Percentiles rank a stretch among this genome's conserved stretches.
Evolutionary conservation across 805 yeast species (phyloP).

Genomic region (Wickerhamiella cacticola): DNA sequence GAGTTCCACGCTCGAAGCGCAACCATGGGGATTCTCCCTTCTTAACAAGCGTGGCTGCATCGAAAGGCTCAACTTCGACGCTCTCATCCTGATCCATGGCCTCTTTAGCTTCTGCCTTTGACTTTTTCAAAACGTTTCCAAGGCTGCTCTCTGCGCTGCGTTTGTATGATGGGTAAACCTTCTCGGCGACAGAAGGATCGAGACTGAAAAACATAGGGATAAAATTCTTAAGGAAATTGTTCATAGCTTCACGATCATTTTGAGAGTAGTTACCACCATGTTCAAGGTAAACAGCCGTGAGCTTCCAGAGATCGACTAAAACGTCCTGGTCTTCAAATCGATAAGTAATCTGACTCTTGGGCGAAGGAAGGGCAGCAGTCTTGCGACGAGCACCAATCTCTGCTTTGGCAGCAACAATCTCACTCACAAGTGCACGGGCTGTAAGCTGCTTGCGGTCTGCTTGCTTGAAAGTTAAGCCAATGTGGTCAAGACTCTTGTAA

Average conservation of each 20-base stretch:
- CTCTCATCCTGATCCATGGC: constrained; percentile 8
- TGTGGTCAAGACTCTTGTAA: constrained; percentile 85
- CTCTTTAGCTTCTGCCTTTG: constrained; percentile 17
- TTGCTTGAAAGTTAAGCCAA: constrained; percentile 92
- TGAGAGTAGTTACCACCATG: constrained; percentile 64
- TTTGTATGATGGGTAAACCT: constrained; percentile 17
- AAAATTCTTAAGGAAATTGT: constrained; percentile 58
- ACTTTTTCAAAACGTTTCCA: constrained; percentile 39
- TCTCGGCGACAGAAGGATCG: constrained; percentile 22
- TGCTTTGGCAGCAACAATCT: constrained; percentile 80
- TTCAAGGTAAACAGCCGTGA: constrained; percentile 54
- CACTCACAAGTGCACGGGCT: constrained; percentile 79
- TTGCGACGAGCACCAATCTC: constrained; percentile 81
- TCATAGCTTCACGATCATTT: constrained; percentile 66
- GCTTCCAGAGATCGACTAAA: constrained; percentile 57
- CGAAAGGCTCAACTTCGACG: constrained; percentile 6
- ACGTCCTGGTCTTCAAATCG: constrained; percentile 54
- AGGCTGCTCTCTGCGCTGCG: constrained; percentile 31
- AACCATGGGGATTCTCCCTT: constrained; percentile 21
- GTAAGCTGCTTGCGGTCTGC: constrained; percentile 88
- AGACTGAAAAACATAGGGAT: constrained; percentile 54
- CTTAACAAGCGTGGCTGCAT: constrained; percentile 11
- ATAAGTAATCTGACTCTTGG: constrained; percentile 62
- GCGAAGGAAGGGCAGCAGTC: constrained; percentile 75
- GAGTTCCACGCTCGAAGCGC: constrained; percentile 20